A percentile compares a stretch with the other conserved stretches of the same genome.
Conservation (phyloP, 805 yeast species). For the Wickerhamiella occidentalis region DNA sequence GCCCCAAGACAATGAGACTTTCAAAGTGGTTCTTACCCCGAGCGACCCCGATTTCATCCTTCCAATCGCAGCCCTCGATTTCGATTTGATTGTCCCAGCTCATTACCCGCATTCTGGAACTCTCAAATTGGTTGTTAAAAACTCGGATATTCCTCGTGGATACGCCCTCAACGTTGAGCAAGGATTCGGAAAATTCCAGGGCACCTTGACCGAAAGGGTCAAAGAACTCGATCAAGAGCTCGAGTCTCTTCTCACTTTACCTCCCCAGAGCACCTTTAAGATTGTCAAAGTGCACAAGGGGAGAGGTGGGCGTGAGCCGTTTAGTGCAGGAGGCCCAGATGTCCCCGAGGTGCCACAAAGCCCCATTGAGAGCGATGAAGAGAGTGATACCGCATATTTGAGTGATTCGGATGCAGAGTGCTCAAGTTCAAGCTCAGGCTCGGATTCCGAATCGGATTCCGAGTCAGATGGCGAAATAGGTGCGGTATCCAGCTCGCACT, state of each 20-base stretch:
- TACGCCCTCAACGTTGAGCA: conserved; percentile 52
- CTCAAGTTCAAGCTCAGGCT: neutral
- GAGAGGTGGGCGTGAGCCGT: neutral
- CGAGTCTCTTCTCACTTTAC: conserved; percentile 46
- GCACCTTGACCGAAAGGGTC: conserved; percentile 41
- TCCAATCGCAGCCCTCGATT: conserved; percentile 41
- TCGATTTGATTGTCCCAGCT: conserved; percentile 44
- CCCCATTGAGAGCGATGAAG: conserved; percentile 14
- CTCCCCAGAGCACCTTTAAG: conserved; percentile 50
- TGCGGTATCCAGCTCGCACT: conserved; percentile 7
- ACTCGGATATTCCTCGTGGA: conserved; percentile 60
- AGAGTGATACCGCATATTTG: neutral
- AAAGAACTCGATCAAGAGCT: conserved; percentile 44
- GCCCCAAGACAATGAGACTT: conserved; percentile 17
- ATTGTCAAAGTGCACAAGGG: conserved; percentile 30
- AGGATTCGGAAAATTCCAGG: conserved; percentile 38
- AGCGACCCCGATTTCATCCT: conserved; percentile 66
- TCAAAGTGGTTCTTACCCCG: conserved; percentile 30
- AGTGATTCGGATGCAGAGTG: conserved; percentile 20
- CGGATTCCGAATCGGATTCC: conserved; percentile 19
- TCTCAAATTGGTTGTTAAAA: conserved; percentile 46
- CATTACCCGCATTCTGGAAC: conserved; percentile 38
- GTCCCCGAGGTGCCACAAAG: conserved; percentile 11
- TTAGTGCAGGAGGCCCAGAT: neutral
- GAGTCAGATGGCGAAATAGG: neutral